Evolutionary conservation across 306 rosid genomes (phyloP).

Genomic region (Myrica gale): DNA sequence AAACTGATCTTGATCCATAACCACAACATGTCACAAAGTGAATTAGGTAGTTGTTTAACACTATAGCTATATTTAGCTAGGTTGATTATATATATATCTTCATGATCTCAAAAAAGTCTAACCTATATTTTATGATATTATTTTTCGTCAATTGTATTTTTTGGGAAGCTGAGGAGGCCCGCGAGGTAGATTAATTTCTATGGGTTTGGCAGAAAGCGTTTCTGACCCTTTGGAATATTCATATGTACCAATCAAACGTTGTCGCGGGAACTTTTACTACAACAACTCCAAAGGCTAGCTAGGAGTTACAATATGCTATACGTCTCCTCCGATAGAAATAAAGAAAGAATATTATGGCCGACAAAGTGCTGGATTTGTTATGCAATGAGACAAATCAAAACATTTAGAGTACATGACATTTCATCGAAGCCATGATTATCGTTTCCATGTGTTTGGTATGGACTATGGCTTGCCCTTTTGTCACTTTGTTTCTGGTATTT

Average conservation of each 20-base stretch:
- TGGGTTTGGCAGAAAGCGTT: not conserved
- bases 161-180: too few species aligned
- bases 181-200: too few species aligned
- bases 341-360: slow-evolving; percentile 33
- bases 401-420: not conserved
- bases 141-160: too few species aligned
- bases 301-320: not conserved
- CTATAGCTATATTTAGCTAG: too few species aligned
- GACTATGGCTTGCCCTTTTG: not conserved
- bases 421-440: not conserved
- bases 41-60: too few species aligned
- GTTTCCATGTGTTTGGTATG: not conserved
- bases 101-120: too few species aligned
- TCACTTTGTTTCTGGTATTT: not conserved
- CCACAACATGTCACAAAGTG: too few species aligned
- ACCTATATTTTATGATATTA: too few species aligned
- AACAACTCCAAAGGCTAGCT: not conserved
- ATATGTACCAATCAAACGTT: not conserved
- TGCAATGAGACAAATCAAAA: slow-evolving; percentile 10
- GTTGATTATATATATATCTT: too few species aligned
- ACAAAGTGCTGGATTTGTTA: slow-evolving; percentile 24
- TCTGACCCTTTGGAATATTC: not conserved
- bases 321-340: slow-evolving; percentile 8
- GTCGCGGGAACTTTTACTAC: not conserved
- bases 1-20: too few species aligned